Evolutionary conservation across 2,329 filamentous ascomycete species (phyloP).

Genomic region (Scedosporium dehoogii): DNA sequence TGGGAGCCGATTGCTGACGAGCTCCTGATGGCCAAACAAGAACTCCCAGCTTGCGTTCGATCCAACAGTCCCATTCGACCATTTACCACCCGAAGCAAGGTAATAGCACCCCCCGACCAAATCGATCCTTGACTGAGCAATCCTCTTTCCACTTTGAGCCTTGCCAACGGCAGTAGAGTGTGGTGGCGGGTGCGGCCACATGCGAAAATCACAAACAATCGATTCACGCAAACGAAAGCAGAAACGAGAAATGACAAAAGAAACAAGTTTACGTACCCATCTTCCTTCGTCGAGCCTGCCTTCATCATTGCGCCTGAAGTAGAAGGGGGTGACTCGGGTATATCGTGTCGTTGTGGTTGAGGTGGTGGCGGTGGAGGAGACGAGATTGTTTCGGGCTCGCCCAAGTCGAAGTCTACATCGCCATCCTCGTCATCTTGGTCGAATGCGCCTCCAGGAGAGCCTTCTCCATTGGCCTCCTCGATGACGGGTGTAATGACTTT

Average conservation of each 20-base stretch:
- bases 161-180: neutral
- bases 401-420: conserved; percentile 50
- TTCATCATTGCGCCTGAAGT: neutral
- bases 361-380: conserved; percentile 11
- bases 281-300: conserved; percentile 23
- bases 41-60: neutral
- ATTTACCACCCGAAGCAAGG: too few species aligned
- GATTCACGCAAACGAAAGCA: neutral
- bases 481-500: neutral
- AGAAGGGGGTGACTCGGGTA: neutral
- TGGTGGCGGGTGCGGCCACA: neutral
- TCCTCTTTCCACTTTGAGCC: too few species aligned
- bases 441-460: conserved; percentile 27
- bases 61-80: too few species aligned
- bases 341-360: conserved; percentile 8
- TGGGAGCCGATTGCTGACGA: neutral
- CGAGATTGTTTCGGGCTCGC: conserved; percentile 26
- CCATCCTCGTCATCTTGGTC: conserved; percentile 43
- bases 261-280: conserved; percentile 26
- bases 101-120: neutral
- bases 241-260: neutral
- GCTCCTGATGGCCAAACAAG: neutral
- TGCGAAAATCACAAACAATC: neutral
- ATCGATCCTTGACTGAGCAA: too few species aligned
- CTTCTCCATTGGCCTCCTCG: neutral